A percentile compares a stretch with the other conserved stretches of the same genome.
These are phyloP conservation scores for Venturia asperata DNA, from an alignment of 2,329 filamentous ascomycete species.

Conservation along the genomic window DNA sequence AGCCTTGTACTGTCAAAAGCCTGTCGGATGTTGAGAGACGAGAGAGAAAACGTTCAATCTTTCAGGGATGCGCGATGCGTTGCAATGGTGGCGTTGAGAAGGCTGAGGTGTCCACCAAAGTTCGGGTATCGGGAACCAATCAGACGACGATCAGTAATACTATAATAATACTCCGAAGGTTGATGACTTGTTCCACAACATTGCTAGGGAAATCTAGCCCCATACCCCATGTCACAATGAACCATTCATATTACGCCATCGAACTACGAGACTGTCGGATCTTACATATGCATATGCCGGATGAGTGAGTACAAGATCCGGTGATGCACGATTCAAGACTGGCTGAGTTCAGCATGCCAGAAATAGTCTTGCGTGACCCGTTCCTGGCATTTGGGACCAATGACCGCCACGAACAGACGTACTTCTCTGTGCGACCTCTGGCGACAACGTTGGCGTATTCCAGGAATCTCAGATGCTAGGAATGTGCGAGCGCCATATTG, in stretches of 20 bases:
- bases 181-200: not conserved
- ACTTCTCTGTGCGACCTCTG: too few relatives aligned
- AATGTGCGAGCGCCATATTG: too few relatives aligned
- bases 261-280: not conserved
- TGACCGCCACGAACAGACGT: too few relatives aligned
- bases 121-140: not conserved
- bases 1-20: constrained; percentile 10
- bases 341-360: not conserved
- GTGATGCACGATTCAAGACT: not conserved
- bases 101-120: not conserved
- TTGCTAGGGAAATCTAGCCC: not conserved
- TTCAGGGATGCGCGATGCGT: not conserved
- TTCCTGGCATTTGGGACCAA: not conserved
- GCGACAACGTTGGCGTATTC: too few relatives aligned
- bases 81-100: not conserved
- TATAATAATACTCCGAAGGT: not conserved
- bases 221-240: too few relatives aligned
- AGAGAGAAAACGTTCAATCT: not conserved
- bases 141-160: not conserved
- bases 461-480: too few relatives aligned
- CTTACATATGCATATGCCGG: not conserved
- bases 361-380: not conserved
- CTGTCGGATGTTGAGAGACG: not conserved
- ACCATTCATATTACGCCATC: not conserved
- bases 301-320: not conserved